A percentile compares a stretch with the other conserved stretches of the same genome.
These are phyloP conservation scores for Saccharum officinarum DNA, from an alignment of 176 grass and related monocot species.

Conservation along the genomic window DNA sequence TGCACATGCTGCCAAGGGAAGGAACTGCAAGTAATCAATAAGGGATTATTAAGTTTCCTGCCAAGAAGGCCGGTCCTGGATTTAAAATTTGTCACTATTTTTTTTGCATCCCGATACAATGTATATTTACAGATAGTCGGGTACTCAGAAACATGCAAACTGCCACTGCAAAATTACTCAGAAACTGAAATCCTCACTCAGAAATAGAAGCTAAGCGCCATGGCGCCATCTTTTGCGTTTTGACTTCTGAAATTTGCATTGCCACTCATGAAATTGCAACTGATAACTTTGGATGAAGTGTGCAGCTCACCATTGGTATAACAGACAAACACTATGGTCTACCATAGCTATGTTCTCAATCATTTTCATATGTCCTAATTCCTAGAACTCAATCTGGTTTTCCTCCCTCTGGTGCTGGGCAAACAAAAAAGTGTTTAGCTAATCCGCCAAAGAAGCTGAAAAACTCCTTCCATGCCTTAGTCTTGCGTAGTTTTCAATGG, in stretches of 20 bases:
- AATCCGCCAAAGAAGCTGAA: conserved; percentile 19
- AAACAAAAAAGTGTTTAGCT: background rate
- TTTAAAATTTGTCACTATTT: background rate
- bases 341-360: background rate
- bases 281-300: background rate
- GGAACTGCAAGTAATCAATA: background rate
- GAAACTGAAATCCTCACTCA: background rate
- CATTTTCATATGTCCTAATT: background rate
- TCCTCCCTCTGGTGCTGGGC: background rate
- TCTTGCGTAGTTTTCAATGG: conserved; percentile 4
- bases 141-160: background rate
- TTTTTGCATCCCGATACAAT: background rate
- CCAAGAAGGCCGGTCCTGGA: background rate
- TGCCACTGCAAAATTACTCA: background rate
- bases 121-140: conserved; percentile 14
- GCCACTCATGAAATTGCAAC: background rate
- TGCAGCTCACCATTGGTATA: background rate
- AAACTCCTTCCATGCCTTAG: background rate
- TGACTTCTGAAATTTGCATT: background rate
- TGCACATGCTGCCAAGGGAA: background rate
- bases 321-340: background rate
- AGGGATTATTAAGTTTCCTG: background rate
- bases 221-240: background rate
- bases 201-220: background rate
- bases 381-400: conserved; percentile 8